Evolutionary conservation across 1,284 basidiomycete genomes (phyloP).

Genomic region (Irpex lacteus): DNA sequence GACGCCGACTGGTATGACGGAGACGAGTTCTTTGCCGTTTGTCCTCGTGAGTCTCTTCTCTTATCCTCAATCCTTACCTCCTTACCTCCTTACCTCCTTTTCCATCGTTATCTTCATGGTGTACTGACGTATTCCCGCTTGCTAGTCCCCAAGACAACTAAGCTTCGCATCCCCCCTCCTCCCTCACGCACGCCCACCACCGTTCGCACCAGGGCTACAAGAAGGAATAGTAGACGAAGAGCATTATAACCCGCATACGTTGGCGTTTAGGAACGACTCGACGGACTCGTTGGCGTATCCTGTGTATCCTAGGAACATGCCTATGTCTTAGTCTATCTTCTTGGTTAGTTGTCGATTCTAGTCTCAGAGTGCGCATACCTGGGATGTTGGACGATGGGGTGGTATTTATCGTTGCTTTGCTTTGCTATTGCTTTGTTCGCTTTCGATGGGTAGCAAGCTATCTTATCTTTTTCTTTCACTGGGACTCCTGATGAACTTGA

Average conservation of each 20-base stretch:
- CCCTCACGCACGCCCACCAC: neutral
- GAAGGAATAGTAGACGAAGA: neutral
- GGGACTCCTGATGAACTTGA: neutral
- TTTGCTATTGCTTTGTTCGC: neutral
- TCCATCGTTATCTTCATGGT: neutral
- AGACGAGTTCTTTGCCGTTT: neutral
- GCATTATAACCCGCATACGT: neutral
- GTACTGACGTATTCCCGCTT: neutral
- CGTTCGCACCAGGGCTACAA: no score
- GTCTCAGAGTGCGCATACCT: no score
- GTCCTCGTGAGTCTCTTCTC: neutral
- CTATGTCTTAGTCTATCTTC: neutral
- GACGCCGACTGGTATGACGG: constrained; percentile 7
- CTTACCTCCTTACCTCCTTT: neutral
- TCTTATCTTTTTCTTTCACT: neutral
- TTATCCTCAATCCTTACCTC: no score
- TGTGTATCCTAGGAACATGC: constrained; percentile 11
- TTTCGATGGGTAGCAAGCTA: neutral
- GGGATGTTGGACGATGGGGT: neutral
- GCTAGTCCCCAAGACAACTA: neutral
- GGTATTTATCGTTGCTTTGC: neutral
- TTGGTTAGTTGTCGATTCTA: no score
- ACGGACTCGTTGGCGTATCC: constrained; percentile 9
- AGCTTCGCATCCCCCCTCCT: neutral
- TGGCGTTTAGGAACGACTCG: constrained; percentile 7